phyloP scores from a whole-genome alignment of 345 rosid genomes.

The Lumnitzera littorea region DNA sequence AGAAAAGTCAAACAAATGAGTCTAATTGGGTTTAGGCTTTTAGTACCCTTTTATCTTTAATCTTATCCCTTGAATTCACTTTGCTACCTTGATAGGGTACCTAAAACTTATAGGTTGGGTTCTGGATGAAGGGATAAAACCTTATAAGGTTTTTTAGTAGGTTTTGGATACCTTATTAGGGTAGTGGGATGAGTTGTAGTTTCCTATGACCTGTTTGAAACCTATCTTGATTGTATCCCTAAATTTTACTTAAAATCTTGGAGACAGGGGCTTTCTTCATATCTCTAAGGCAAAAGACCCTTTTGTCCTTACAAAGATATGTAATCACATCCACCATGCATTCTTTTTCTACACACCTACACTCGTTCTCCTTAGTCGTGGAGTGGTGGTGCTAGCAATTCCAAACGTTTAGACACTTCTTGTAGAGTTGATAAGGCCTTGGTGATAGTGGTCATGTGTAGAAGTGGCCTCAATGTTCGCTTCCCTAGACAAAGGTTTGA shows the following conservation, averaged over 20 bases:
- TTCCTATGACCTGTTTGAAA: no score
- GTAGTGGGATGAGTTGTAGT: no score
- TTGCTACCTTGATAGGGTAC: no score
- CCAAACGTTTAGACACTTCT: conserved; percentile 65
- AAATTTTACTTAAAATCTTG: conserved; percentile 38
- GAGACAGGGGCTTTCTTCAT: conserved; percentile 60
- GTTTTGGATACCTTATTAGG: no score
- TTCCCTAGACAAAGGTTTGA: conserved; percentile 96
- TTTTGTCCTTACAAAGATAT: conserved; percentile 51
- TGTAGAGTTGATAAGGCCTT: conserved; percentile 53
- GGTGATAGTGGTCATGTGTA: conserved; percentile 43
- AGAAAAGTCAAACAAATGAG: no score
- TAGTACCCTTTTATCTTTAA: no score
- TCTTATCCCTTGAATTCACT: no score
- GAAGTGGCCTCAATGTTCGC: conserved; percentile 66
- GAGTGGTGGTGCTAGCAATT: conserved; percentile 40
- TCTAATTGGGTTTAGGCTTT: no score
- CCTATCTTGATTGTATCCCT: no score
- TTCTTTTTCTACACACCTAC: conserved; percentile 76
- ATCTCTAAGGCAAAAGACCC: conserved; percentile 34
- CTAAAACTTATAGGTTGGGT: no score
- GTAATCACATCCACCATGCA: conserved; percentile 86
- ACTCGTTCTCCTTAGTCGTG: conserved; percentile 6
- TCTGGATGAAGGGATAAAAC: no score
- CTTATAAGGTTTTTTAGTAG: no score